Evolutionary conservation across 495 filamentous ascomycete species (phyloP).

Genomic region (Aspergillus saccharolyticus): DNA sequence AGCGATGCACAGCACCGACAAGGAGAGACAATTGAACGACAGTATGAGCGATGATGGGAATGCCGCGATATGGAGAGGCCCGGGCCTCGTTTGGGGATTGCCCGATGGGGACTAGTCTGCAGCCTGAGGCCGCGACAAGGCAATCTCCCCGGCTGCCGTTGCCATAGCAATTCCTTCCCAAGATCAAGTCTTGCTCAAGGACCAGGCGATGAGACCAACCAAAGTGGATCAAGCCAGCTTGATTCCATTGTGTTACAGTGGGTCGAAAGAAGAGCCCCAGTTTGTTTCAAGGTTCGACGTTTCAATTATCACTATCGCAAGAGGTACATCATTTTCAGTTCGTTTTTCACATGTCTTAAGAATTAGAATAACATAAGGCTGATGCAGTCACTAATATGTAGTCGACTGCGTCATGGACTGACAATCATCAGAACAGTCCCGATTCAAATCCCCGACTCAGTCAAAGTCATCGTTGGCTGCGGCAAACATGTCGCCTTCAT

Average conservation of each 20-base stretch:
- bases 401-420: background rate
- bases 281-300: background rate
- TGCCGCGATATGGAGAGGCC: background rate
- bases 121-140: conserved; percentile 19
- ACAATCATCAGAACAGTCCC: background rate
- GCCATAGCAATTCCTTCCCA: conserved; percentile 25
- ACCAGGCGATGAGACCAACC: background rate
- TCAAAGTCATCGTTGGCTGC: conserved; percentile 36
- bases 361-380: background rate
- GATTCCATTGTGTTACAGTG: background rate
- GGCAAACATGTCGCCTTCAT: conserved; percentile 25
- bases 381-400: background rate
- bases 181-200: background rate
- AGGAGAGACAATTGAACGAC: conserved; percentile 6
- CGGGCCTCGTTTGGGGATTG: conserved; percentile 21
- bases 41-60: conserved; percentile 6
- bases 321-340: background rate
- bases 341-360: background rate
- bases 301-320: background rate
- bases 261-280: background rate
- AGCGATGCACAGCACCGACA: conserved; percentile 6
- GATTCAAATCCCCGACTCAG: conserved; percentile 10
- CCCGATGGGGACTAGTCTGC: conserved; percentile 16
- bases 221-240: background rate
- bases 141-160: conserved; percentile 13